phyloP scores from a whole-genome alignment of 2,329 filamentous ascomycete genomes.

The Beauveria sp. region DNA sequence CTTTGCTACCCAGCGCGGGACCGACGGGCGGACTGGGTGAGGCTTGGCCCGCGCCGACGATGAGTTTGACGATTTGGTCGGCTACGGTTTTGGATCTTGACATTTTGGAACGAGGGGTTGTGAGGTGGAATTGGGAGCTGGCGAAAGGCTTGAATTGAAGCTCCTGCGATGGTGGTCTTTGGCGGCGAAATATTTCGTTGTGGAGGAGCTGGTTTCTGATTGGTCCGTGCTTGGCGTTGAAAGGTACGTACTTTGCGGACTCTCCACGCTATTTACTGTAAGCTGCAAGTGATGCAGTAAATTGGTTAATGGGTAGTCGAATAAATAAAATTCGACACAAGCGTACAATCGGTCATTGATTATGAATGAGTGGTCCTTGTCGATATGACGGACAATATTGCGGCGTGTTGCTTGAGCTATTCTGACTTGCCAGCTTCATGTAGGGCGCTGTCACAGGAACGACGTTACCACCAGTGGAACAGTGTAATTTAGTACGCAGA shows the following conservation, averaged over 20 bases:
- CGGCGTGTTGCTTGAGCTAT: too few species aligned
- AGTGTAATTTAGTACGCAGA: too few species aligned
- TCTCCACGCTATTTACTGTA: too few species aligned
- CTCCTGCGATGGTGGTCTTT: neutral
- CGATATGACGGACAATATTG: too few species aligned
- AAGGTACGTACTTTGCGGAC: neutral
- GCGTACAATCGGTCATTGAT: too few species aligned
- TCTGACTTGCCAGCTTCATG: too few species aligned
- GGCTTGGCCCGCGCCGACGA: conserved; percentile 92
- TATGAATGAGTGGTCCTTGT: too few species aligned
- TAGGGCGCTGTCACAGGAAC: too few species aligned
- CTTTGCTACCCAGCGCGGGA: conserved; percentile 91
- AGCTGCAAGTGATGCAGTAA: too few species aligned
- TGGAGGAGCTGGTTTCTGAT: neutral
- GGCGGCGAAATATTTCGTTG: neutral
- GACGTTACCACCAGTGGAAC: too few species aligned
- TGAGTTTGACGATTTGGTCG: conserved; percentile 88
- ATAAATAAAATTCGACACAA: too few species aligned
- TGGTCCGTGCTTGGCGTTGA: neutral
- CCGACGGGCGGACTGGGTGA: conserved; percentile 92
- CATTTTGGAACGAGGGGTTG: conserved; percentile 30
- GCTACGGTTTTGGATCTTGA: conserved; percentile 40
- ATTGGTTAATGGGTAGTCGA: too few species aligned
- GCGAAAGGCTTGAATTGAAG: neutral
- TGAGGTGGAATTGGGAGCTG: conserved; percentile 9